Conservation (phyloP, 495 filamentous ascomycete genomes). For the Talaromyces stipitatus region DNA sequence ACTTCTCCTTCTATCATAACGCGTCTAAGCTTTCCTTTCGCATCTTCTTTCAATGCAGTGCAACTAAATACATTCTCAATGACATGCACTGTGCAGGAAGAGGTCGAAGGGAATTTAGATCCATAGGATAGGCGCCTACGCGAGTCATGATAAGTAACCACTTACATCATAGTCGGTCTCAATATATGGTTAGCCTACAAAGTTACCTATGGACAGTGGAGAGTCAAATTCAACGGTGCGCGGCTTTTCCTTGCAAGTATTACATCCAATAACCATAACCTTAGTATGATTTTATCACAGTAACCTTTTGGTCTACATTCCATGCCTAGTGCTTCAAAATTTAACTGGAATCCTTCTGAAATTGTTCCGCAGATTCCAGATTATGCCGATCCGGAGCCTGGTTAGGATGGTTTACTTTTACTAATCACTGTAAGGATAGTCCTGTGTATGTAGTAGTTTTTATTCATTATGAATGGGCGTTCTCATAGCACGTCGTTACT, state of each 20-base stretch:
- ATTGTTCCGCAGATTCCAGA: background rate
- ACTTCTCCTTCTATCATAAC: background rate
- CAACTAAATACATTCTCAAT: background rate
- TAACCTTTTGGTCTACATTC: background rate
- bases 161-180: conserved; percentile 1
- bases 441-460: background rate
- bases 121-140: background rate
- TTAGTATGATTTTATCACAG: background rate
- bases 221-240: no score
- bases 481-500: no score
- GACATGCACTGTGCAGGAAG: background rate
- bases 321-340: background rate
- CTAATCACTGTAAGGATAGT: background rate
- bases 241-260: no score
- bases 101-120: background rate
- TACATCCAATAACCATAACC: no score
- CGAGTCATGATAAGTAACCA: background rate
- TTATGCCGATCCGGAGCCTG: background rate
- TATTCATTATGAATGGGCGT: no score
- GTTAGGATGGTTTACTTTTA: background rate
- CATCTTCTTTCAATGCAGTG: background rate
- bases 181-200: no score
- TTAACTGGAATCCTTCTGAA: background rate
- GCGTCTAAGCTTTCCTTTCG: background rate
- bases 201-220: no score